phyloP scores from a whole-genome alignment of 2,329 filamentous ascomycete genomes.

The Ceratocystis destructans region DNA sequence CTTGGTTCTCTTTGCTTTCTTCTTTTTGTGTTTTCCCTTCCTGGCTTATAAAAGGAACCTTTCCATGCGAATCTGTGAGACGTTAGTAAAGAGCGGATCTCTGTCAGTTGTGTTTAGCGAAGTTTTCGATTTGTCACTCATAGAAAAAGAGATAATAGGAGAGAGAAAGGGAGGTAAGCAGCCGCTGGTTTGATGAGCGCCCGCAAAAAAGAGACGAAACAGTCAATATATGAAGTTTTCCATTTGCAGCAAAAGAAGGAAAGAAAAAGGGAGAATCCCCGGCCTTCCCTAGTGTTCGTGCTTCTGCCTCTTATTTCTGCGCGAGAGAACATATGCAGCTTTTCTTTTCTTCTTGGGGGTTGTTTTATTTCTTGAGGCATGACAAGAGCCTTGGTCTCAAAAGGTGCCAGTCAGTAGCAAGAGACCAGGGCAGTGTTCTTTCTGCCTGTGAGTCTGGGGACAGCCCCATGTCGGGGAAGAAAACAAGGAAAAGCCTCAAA shows the following conservation, averaged over 20 bases:
- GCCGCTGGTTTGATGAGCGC: background rate
- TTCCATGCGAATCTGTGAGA: background rate
- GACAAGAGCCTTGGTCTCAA: background rate
- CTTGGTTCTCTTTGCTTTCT: background rate
- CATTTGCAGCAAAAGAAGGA: conserved; percentile 8
- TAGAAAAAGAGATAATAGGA: background rate
- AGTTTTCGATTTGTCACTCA: background rate
- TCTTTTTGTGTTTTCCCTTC: background rate
- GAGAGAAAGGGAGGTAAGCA: background rate
- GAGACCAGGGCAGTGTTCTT: too few species aligned
- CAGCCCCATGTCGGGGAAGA: background rate
- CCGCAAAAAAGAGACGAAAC: background rate
- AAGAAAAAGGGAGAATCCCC: conserved; percentile 4
- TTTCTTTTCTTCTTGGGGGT: background rate
- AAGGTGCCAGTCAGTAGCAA: background rate
- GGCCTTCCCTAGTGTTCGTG: background rate
- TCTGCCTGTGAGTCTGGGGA: too few species aligned
- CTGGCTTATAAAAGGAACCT: background rate
- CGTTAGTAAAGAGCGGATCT: background rate
- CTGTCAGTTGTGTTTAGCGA: background rate
- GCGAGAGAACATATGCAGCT: background rate
- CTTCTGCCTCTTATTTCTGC: background rate
- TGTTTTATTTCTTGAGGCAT: background rate
- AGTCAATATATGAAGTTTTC: conserved; percentile 6
- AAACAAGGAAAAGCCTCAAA: background rate